Conservation (phyloP, 345 rosid genomes). For the Schrenkiella parvula region DNA sequence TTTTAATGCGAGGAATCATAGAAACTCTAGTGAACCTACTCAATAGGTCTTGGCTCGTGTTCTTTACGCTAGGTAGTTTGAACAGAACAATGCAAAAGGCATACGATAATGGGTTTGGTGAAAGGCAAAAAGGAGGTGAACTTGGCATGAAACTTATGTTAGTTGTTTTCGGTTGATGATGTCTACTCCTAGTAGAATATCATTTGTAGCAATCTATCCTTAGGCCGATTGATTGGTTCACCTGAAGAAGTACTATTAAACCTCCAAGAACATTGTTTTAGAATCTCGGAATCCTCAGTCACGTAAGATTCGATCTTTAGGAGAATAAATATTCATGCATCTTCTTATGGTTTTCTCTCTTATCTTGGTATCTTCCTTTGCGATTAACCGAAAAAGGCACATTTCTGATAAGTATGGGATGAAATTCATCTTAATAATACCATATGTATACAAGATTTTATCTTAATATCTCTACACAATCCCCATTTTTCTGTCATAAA, state of each 20-base stretch:
- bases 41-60: background rate
- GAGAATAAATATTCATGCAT: background rate
- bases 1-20: background rate
- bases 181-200: background rate
- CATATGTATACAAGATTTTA: background rate
- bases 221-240: background rate
- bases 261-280: background rate
- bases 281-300: constrained; percentile 2
- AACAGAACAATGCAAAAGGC: background rate
- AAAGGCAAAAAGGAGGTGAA: background rate
- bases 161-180: background rate
- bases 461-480: background rate
- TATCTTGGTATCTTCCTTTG: background rate
- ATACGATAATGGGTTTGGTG: background rate
- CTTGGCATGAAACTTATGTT: background rate
- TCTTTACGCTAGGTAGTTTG: constrained; percentile 2
- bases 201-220: background rate
- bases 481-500: background rate
- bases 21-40: background rate
- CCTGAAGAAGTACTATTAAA: background rate
- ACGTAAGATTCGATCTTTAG: background rate
- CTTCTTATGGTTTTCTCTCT: background rate
- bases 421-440: background rate
- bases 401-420: background rate
- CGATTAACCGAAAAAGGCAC: background rate